These are phyloP conservation scores for Elsinoe australis DNA, from an alignment of 2,329 filamentous ascomycete species.

Conservation along the genomic window DNA sequence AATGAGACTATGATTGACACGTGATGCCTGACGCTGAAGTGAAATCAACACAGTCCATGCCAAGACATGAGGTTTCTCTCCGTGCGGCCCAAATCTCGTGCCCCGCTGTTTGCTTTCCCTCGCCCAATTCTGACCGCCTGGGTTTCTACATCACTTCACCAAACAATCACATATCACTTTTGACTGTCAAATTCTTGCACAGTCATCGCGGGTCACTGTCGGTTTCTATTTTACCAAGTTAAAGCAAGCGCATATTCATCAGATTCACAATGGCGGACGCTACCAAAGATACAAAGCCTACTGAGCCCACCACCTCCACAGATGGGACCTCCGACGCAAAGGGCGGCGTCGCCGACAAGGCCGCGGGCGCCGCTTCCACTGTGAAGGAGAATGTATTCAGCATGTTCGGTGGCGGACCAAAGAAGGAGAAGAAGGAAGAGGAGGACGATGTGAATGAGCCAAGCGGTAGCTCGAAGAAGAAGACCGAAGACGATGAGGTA, in stretches of 20 bases:
- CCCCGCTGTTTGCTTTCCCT: conserved; percentile 7
- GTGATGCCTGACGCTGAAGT: not conserved
- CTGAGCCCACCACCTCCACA: conserved; percentile 20
- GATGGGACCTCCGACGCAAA: conserved; percentile 34
- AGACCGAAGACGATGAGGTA: conserved; percentile 45
- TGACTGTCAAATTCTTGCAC: too few relatives aligned
- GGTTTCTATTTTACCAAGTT: too few relatives aligned
- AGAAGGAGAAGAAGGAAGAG: conserved; percentile 90
- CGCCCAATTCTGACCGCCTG: conserved; percentile 10
- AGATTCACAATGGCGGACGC: conserved; percentile 17
- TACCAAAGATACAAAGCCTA: conserved; percentile 16
- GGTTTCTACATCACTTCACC: conserved; percentile 2
- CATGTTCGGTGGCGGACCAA: conserved; percentile 96
- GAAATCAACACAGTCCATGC: conserved; percentile 4
- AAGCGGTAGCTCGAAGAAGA: conserved; percentile 77
- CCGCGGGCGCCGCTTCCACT: conserved; percentile 32
- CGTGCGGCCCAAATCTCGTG: conserved; percentile 8
- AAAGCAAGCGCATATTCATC: not conserved
- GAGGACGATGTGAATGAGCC: conserved; percentile 67
- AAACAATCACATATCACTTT: not conserved
- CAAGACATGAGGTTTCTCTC: conserved; percentile 11
- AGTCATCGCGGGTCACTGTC: too few relatives aligned
- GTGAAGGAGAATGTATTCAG: conserved; percentile 67
- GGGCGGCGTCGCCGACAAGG: conserved; percentile 32
- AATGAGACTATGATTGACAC: too few relatives aligned